These are phyloP conservation scores for Penicillium simplicissimum DNA, from an alignment of 495 filamentous ascomycete genomes.

Conservation along the genomic window DNA sequence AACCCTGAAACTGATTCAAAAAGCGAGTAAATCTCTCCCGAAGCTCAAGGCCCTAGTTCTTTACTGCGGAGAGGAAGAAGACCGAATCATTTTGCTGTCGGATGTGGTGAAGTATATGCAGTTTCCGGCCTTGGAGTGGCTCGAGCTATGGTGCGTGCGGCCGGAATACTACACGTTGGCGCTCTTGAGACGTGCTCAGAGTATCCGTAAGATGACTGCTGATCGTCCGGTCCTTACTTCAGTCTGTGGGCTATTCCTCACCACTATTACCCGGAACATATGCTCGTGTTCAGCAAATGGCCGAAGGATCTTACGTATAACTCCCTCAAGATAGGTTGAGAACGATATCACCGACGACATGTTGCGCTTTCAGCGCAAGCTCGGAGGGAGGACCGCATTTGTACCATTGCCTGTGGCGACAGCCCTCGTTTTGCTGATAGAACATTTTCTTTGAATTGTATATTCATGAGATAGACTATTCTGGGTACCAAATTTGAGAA, in stretches of 20 bases:
- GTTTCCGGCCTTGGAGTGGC: not conserved
- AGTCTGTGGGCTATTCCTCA: not conserved
- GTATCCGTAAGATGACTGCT: not conserved
- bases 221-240: not conserved
- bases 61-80: not conserved
- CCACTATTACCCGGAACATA: not conserved
- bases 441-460: too few species aligned
- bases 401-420: too few species aligned
- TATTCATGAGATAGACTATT: too few species aligned
- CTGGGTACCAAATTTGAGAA: too few species aligned
- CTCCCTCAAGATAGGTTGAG: too few species aligned
- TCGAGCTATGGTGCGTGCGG: not conserved
- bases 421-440: too few species aligned
- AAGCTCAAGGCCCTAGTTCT: not conserved
- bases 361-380: not conserved
- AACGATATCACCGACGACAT: not conserved
- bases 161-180: not conserved
- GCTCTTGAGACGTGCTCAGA: not conserved
- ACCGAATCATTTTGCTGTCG: not conserved
- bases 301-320: not conserved
- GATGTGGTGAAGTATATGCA: not conserved
- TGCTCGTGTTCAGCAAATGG: not conserved
- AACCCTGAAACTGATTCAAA: too few species aligned
- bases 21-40: too few species aligned
- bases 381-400: too few species aligned